Conservation (phyloP, 306 rosid genomes). For the Begonia masoniana region DNA sequence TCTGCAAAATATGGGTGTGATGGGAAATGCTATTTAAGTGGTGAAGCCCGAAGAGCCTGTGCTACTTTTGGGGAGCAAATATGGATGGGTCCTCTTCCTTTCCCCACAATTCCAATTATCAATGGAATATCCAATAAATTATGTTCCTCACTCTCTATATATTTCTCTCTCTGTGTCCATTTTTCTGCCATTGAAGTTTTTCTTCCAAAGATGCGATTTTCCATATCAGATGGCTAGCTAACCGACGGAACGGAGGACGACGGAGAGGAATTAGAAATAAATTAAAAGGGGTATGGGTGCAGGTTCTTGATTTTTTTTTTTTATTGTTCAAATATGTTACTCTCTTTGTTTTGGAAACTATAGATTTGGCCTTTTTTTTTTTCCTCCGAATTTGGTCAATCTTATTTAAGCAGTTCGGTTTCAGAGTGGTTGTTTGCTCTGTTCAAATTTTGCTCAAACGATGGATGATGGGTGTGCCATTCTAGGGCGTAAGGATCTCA, state of each 20-base stretch:
- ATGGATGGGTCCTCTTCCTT: constrained; percentile 33
- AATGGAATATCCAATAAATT: constrained; percentile 28
- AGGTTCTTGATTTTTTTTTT: neutral
- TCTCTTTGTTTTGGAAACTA: too few species aligned
- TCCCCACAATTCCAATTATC: constrained; percentile 14
- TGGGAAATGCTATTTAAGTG: constrained; percentile 26
- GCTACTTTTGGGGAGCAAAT: constrained; percentile 95
- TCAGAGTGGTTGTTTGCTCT: too few species aligned
- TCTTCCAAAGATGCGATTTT: constrained; percentile 27
- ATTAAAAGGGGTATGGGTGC: constrained; percentile 11
- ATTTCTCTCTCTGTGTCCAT: constrained; percentile 10
- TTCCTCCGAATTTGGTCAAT: neutral
- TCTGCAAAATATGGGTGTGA: constrained; percentile 1
- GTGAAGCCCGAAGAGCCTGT: constrained; percentile 11
- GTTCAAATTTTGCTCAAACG: too few species aligned
- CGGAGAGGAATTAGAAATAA: neutral
- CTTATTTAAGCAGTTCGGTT: too few species aligned
- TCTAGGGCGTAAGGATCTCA: too few species aligned
- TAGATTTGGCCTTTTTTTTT: neutral
- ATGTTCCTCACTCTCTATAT: constrained; percentile 23
- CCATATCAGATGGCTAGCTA: constrained; percentile 6
- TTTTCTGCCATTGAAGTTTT: constrained; percentile 22
- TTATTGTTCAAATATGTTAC: neutral
- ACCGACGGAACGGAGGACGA: neutral
- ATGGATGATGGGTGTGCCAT: too few species aligned